Conservation (phyloP, 75 land plant genomes). For the Azolla pinnata region DNA sequence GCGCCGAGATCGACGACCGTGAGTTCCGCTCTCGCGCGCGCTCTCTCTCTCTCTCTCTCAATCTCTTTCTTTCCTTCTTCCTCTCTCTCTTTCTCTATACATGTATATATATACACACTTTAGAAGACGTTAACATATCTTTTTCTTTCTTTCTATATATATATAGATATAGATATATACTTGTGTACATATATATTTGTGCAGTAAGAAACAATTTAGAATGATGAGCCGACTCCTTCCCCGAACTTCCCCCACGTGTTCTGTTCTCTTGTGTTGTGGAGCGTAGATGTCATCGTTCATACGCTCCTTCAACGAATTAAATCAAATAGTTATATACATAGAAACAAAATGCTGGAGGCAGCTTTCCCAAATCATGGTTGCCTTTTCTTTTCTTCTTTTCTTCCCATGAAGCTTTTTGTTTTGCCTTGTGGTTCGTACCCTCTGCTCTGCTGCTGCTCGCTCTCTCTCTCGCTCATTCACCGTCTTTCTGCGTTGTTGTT, state of each 20-base stretch:
- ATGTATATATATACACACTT: too few relatives aligned
- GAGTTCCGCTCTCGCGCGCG: constrained; percentile 13
- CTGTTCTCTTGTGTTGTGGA: too few relatives aligned
- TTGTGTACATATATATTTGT: too few relatives aligned
- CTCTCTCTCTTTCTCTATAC: not conserved
- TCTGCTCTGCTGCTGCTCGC: too few relatives aligned
- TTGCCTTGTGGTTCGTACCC: not conserved
- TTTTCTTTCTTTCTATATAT: constrained; percentile 8
- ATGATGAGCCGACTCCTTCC: too few relatives aligned
- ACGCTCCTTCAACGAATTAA: too few relatives aligned
- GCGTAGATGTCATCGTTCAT: too few relatives aligned
- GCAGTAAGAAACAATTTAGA: too few relatives aligned
- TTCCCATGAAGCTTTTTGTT: not conserved
- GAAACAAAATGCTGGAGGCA: too few relatives aligned
- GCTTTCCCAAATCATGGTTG: not conserved
- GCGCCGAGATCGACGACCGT: constrained; percentile 60
- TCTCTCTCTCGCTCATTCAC: not conserved
- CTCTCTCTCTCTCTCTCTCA: not conserved
- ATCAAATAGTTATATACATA: too few relatives aligned
- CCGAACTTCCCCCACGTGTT: too few relatives aligned
- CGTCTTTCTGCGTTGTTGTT: not conserved
- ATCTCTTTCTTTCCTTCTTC: not conserved
- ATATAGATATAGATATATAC: too few relatives aligned
- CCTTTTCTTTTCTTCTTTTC: not conserved
- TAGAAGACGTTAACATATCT: not conserved